Evolutionary conservation across 1,284 basidiomycete species (phyloP), one percentile per base, ranked within the genome.

Genomic region (Malassezia pachydermatis): DNA sequence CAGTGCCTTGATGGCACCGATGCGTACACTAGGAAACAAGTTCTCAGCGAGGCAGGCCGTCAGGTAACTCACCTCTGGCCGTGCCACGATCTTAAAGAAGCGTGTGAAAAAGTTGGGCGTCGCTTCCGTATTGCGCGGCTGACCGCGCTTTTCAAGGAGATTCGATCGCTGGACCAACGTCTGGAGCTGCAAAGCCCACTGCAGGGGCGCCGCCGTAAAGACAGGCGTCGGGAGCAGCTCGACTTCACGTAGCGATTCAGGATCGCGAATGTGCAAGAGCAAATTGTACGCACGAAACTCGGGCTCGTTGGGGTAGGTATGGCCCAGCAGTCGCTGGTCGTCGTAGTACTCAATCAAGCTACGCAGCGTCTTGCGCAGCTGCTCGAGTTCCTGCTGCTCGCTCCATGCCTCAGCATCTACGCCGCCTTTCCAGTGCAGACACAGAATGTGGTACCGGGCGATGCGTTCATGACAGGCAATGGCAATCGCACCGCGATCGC

Each of bases 261-360:
- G 74, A 80, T 90, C 85, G 30, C 87, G 81, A 33, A 94, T 83
- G 65, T 94, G 88, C 32, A 87, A 84, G 29, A 96, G 79, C 29
- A 90, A 81, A 68, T 92, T 86, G 75, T 96, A 96, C 0, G 94
- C 83, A 17, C 88, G 82, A 80, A 98, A 94, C 73, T 98, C 92
- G 39, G 94, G 80, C 68, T 96, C 89, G 47, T 84, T 84, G 0
- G 84, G 81, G 6, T 83, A 84, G 41, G 82, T 67, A 81, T 81
- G 16, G 7, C 75, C 57, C 10, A 77, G 78, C 13, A 83, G 77
- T 48, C 86, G 80, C 53, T 73, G 65, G 59, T 95, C 90, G 61
- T 87, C 83, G 70, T 95, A 94, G 64, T 87, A 90, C 67, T 95
- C 87, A 69, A 88, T 87, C 40, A 96, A 77, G 64, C 84, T 87